phyloP scores from a whole-genome alignment of 2,329 filamentous ascomycete genomes.

The Reticulascus tulasneorum region DNA sequence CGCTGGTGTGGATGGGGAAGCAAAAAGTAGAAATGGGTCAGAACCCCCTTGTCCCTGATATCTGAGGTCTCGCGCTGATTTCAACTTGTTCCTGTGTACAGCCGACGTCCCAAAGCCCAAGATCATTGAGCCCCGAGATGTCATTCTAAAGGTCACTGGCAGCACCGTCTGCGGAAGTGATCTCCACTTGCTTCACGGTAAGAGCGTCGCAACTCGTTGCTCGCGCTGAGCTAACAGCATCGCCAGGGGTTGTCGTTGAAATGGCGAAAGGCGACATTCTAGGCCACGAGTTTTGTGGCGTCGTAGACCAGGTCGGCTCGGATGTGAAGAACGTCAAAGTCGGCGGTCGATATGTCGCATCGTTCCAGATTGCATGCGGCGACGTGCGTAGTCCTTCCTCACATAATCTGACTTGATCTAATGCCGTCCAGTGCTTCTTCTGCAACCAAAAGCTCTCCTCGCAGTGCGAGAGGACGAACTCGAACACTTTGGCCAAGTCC shows the following conservation, averaged over 20 bases:
- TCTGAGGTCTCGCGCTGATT: neutral
- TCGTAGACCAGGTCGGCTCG: slow-evolving; percentile 53
- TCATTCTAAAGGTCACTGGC: slow-evolving; percentile 75
- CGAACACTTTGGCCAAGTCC: slow-evolving; percentile 64
- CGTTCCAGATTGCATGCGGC: slow-evolving; percentile 77
- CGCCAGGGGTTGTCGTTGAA: slow-evolving; percentile 54
- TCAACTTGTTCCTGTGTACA: slow-evolving; percentile 21
- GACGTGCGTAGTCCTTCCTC: slow-evolving; percentile 19
- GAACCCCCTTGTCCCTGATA: slow-evolving; percentile 3
- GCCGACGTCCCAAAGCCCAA: slow-evolving; percentile 66
- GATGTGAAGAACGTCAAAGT: slow-evolving; percentile 48
- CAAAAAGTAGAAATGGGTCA: slow-evolving; percentile 66
- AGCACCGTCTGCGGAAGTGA: slow-evolving; percentile 57
- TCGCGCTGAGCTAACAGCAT: slow-evolving; percentile 20
- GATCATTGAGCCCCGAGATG: slow-evolving; percentile 69
- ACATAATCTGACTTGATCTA: neutral
- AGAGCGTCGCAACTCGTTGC: too few species aligned
- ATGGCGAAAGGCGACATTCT: slow-evolving; percentile 63
- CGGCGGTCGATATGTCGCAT: slow-evolving; percentile 73
- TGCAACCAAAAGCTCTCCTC: slow-evolving; percentile 76
- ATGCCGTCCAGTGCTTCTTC: slow-evolving; percentile 63
- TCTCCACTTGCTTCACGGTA: slow-evolving; percentile 53
- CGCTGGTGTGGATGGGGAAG: slow-evolving; percentile 78
- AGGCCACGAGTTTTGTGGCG: slow-evolving; percentile 58
- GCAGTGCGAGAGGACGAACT: slow-evolving; percentile 76